Base-by-base conservation (phyloP, 495 filamentous ascomycete species). In the Aspergillus egyptiacus region DNA sequence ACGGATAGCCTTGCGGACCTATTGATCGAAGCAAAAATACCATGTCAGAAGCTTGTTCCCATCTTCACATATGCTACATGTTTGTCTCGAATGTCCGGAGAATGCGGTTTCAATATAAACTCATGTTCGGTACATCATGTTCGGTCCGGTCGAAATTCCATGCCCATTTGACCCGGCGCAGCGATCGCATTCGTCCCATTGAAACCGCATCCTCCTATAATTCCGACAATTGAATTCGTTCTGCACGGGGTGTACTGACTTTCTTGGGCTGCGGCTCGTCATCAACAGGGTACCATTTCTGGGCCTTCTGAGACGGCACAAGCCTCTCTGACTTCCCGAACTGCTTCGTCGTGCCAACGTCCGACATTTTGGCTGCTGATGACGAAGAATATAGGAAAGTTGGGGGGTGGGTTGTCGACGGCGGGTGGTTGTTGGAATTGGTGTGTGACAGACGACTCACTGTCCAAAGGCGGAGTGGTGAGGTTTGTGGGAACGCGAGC, bases 251-350 rank as follows among this genome's bases (percentile, higher is more conserved):
- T 62, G 63, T 68, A 71, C 72, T 73, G 67, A 99, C 94, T 84
- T 93, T 93, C 81, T 87, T 95, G 53, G 86, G 84, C 77, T 86
- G 78, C 66, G 78, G 66, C 68, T 91, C 85, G 73, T 96, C 93
- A 69, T 96, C 89, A 64, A 90, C 86, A 70, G 94, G 94, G 75
- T 99, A 99, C 88, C 91, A 99, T 78, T 97, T 99, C 82, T 85
- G 81, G 66, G 91, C 93, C 86, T 94, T 95, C 73, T 93, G 81
- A 62, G 82, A 77, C 66, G 79, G 87, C 68, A 98, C 81, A 71
- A 83, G 78, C 76, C 93, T 84, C 76, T 89, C 86, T 75, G 87
- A 86, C 83, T 95, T 96, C 77, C 88, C 91, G 81, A 96, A 96
- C 77, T 83, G 88, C 87, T 96, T 95, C 75, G 86, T 88, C 76